phyloP scores from a whole-genome alignment of 495 filamentous ascomycete genomes.

The Thozetella sp. region DNA sequence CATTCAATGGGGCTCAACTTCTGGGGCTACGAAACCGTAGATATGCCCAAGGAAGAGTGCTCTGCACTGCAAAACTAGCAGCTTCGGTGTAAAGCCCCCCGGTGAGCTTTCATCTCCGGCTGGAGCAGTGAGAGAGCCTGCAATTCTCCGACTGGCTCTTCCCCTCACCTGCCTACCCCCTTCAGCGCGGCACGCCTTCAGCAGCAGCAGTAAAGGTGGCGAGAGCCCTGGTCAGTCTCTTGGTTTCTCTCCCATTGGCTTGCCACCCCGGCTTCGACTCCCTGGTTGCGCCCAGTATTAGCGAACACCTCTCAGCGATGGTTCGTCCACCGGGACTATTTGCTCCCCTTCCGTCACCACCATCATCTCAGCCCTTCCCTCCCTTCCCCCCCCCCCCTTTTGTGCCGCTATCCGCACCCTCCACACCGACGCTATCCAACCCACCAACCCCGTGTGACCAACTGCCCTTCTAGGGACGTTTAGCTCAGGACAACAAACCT shows the following conservation, averaged over 20 bases:
- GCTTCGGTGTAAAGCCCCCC: neutral
- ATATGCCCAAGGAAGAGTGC: neutral
- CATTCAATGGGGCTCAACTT: no score
- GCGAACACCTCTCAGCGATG: no score
- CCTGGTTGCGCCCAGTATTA: neutral
- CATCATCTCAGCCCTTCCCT: neutral
- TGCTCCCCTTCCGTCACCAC: neutral
- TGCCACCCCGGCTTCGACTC: neutral
- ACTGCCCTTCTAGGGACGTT: neutral
- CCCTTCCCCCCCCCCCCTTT: neutral
- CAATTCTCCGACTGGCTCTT: conserved; percentile 2
- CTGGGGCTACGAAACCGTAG: no score
- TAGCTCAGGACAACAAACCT: neutral
- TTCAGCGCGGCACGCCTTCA: neutral
- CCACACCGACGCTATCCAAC: neutral
- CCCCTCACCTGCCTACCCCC: neutral
- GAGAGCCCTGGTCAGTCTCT: no score
- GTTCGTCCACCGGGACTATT: neutral
- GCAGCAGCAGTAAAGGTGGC: no score
- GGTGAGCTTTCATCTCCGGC: neutral
- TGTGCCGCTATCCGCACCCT: neutral
- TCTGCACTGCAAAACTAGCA: neutral
- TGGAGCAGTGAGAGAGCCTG: neutral
- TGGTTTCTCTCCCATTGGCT: no score
- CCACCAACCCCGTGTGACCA: neutral